Evolutionary conservation across 2,329 filamentous ascomycete species (phyloP).

Genomic region (Fusarium irregulare): DNA sequence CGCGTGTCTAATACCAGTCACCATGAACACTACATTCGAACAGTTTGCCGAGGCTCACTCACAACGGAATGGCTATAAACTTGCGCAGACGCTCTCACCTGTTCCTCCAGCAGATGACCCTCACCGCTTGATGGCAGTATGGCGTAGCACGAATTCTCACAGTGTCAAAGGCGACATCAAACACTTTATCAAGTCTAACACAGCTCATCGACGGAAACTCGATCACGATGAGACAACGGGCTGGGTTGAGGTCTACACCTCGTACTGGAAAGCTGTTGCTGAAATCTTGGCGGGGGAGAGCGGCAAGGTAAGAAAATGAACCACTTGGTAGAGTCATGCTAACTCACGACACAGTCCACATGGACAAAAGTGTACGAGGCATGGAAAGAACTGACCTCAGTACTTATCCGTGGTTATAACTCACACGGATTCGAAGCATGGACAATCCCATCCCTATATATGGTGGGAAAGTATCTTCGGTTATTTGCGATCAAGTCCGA

Average conservation of each 20-base stretch:
- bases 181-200: conserved; percentile 74
- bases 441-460: conserved; percentile 92
- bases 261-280: conserved; percentile 85
- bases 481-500: conserved; percentile 93
- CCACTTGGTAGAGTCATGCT: conserved; percentile 8
- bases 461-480: conserved; percentile 85
- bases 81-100: conserved; percentile 81
- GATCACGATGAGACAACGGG: conserved; percentile 75
- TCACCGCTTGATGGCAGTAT: conserved; percentile 75
- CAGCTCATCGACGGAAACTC: conserved; percentile 63
- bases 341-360: conserved; percentile 59
- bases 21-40: conserved; percentile 79
- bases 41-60: conserved; percentile 78
- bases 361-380: conserved; percentile 87
- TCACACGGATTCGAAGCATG: conserved; percentile 82
- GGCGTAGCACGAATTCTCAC: conserved; percentile 74
- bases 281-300: conserved; percentile 71
- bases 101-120: conserved; percentile 71
- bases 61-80: conserved; percentile 73
- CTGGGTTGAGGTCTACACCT: conserved; percentile 88
- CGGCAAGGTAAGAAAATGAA: conserved; percentile 49
- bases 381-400: conserved; percentile 87
- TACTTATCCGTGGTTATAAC: conserved; percentile 83
- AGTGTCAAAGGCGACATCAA: conserved; percentile 77
- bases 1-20: conserved; percentile 31